These are phyloP conservation scores for Pestalotiopsis sp. DNA, from an alignment of 2,329 filamentous ascomycete species.

Conservation along the genomic window DNA sequence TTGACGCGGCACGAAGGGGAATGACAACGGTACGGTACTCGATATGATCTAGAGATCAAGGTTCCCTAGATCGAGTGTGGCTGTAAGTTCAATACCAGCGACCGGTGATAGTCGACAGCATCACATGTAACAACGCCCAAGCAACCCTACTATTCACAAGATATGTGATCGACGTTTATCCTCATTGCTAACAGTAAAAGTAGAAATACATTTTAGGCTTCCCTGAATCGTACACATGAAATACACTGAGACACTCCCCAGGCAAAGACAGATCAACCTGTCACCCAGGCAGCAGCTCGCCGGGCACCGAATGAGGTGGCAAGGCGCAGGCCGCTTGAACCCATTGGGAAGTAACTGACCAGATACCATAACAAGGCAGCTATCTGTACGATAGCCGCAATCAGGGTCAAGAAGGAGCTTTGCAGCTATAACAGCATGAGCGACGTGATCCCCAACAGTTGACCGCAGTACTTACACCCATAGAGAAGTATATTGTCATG, in stretches of 20 bases:
- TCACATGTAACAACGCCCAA: neutral
- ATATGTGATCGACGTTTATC: neutral
- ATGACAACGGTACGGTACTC: neutral
- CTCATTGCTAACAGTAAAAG: neutral
- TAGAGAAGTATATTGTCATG: conserved; percentile 86
- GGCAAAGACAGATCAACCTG: conserved; percentile 50
- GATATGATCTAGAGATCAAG: neutral
- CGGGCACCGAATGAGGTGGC: conserved; percentile 84
- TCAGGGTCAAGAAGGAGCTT: conserved; percentile 79
- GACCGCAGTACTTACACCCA: conserved; percentile 73
- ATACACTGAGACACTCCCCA: neutral
- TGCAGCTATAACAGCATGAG: conserved; percentile 61
- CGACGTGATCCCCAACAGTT: neutral
- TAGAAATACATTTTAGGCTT: neutral
- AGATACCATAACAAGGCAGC: conserved; percentile 88
- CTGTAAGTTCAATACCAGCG: neutral
- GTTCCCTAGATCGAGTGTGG: neutral
- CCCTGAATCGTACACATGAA: neutral
- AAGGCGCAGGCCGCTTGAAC: conserved; percentile 81
- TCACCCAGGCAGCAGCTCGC: conserved; percentile 86
- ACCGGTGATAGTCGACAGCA: neutral
- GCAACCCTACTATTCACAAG: neutral
- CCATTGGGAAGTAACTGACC: conserved; percentile 98
- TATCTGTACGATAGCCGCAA: conserved; percentile 82
- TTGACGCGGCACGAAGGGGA: neutral